Conservation (phyloP, 345 rosid genomes). For the Populus simonii region DNA sequence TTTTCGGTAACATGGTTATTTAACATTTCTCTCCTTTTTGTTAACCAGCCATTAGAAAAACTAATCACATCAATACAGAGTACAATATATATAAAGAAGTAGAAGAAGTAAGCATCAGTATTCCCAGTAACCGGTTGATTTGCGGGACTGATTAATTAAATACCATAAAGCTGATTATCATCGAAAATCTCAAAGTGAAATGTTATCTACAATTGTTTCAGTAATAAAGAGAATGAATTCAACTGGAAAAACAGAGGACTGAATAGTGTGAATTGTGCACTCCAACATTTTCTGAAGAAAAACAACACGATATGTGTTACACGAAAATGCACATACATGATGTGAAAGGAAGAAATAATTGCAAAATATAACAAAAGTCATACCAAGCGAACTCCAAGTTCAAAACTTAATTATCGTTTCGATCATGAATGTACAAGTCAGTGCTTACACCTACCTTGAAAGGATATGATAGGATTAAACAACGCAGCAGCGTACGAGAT, state of each 20-base stretch:
- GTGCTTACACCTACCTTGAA: conserved; percentile 4
- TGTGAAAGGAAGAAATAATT: not conserved
- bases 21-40: too few relatives aligned
- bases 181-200: not conserved
- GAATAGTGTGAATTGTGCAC: not conserved
- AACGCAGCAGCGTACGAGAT: not conserved
- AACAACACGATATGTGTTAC: not conserved
- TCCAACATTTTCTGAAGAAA: not conserved
- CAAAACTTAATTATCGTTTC: not conserved
- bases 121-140: not conserved
- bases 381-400: not conserved
- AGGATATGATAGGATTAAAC: not conserved
- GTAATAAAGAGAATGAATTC: not conserved
- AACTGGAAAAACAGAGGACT: not conserved
- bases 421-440: not conserved
- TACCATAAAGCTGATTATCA: not conserved
- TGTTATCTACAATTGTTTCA: not conserved
- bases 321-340: not conserved
- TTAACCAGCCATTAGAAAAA: not conserved
- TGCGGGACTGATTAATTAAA: not conserved
- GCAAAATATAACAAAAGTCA: not conserved
- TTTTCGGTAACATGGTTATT: too few relatives aligned
- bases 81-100: too few relatives aligned
- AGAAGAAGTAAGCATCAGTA: not conserved
- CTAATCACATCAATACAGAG: not conserved